Base-by-base conservation (phyloP, 1,139 yeast species). In the Scheffersomyces titani region DNA sequence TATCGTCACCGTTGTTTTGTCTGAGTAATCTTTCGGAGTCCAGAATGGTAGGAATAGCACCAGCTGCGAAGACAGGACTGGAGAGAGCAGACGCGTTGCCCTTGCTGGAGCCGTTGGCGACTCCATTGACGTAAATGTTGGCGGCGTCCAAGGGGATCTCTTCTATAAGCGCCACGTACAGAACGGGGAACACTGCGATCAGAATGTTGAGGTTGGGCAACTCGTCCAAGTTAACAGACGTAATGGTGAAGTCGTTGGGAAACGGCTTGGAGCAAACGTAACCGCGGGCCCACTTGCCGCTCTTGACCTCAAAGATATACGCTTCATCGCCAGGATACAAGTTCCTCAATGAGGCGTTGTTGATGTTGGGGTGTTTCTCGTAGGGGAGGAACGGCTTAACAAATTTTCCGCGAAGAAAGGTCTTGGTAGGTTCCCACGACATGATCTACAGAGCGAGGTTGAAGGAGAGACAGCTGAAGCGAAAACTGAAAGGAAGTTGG, bases 291-390 rank as follows among this genome's bases (percentile, higher is more conserved):
- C 97, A 91, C 59, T 83, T 83, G 18, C 79, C 78, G 51, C 76
- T 77, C 61, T 83, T 83, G 40, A 87, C 78, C 70, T 92, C 97
- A 67, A 92, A 90, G 45, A 90, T 77, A 70, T 83, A 90, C 40
- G 90, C 86, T 61, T 88, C 90, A 69, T 92, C 97, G 46, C 97
- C 97, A 20, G 92, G 88, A 66, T 86, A 88, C 55, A 91, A 71
- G 65, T 88, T 85, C 60, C 75, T 76, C 71, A 82, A 83, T 62
- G 71, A 68, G 3, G 69, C 75, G 61, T 77, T 77, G 55, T 64
- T 68, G 56, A 79, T 70, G 46, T 73, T 72, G 13, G 83, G 82
- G 61, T 76, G 79, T 57, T 77, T 78, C 55, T 85, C 87, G 60
- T 83, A 73, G 1, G 93, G 93, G 49, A 85, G 71, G 70, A 88